Percentiles rank a stretch among this genome's conserved stretches.
phyloP scores from a whole-genome alignment of 2,329 filamentous ascomycete genomes.

The Alternaria ethzedia region DNA sequence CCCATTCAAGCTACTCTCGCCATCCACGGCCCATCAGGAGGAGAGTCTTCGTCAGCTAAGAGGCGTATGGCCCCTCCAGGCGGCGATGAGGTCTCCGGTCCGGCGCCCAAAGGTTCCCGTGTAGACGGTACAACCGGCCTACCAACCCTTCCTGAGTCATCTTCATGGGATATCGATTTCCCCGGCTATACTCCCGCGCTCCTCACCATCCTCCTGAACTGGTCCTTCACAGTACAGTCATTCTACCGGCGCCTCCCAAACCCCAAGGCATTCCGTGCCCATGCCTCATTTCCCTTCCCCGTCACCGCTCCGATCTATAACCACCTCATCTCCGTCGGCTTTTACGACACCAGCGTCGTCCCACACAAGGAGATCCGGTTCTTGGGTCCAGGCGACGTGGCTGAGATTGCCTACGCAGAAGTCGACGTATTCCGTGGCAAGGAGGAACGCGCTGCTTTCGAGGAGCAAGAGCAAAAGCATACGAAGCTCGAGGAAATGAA shows the following conservation, averaged over 20 bases:
- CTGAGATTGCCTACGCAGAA: constrained; percentile 24
- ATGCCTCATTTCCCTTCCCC: constrained; percentile 24
- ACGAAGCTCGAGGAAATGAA: not conserved
- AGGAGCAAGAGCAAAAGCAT: not conserved
- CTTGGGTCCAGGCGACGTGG: constrained; percentile 25
- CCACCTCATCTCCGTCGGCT: constrained; percentile 22
- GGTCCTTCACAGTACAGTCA: constrained; percentile 23
- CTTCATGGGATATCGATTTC: constrained; percentile 14
- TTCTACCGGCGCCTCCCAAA: constrained; percentile 14
- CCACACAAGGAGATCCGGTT: constrained; percentile 27
- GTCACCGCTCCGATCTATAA: constrained; percentile 16
- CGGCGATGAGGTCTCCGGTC: not conserved
- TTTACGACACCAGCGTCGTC: constrained; percentile 25
- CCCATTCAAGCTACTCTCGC: not conserved
- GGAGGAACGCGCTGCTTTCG: not conserved
- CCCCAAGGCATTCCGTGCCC: constrained; percentile 15
- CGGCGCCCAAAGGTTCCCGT: constrained; percentile 1
- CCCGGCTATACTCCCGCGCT: constrained; percentile 25
- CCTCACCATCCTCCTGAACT: constrained; percentile 22
- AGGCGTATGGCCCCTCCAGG: constrained; percentile 13
- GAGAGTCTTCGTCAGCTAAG: not conserved
- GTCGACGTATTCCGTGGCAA: constrained; percentile 27
- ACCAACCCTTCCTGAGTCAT: constrained; percentile 6
- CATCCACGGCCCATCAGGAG: constrained; percentile 10
- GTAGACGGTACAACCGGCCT: constrained; percentile 8